A percentile compares a stretch with the other conserved stretches of the same genome.
Conservation (phyloP, 805 yeast species). For the Pichia membranifaciens region DNA sequence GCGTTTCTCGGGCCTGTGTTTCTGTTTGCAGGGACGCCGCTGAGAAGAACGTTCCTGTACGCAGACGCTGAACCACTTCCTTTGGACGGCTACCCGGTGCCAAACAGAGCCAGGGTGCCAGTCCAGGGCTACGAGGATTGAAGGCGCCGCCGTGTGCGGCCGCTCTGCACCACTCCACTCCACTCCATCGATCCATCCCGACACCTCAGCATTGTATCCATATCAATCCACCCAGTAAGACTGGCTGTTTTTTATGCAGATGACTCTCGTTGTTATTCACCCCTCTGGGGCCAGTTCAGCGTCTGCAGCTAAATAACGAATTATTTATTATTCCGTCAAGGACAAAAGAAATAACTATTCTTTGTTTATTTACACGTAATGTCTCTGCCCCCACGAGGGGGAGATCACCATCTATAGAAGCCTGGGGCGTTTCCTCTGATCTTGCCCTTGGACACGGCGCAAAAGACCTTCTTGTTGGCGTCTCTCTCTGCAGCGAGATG, state of each 20-base stretch:
- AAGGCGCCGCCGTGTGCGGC: background rate
- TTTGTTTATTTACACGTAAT: no score
- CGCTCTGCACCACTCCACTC: no score
- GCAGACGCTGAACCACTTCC: slow-evolving; percentile 66
- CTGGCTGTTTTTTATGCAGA: no score
- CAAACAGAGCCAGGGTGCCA: slow-evolving; percentile 45
- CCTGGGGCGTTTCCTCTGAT: slow-evolving; percentile 47
- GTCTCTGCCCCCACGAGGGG: no score
- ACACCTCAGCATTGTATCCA: no score
- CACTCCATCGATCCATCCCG: no score
- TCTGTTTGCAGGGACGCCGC: slow-evolving; percentile 52
- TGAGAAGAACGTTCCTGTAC: slow-evolving; percentile 64
- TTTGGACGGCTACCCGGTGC: slow-evolving; percentile 46
- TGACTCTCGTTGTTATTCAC: no score
- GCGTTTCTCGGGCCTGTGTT: slow-evolving; percentile 66
- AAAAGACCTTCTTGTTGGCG: slow-evolving; percentile 36
- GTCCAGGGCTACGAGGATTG: slow-evolving; percentile 54
- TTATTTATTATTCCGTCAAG: no score
- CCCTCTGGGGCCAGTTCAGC: no score
- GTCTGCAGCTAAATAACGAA: no score
- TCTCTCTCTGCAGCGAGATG: slow-evolving; percentile 32
- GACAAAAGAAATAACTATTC: no score
- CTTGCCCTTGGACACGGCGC: slow-evolving; percentile 39
- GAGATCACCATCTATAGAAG: slow-evolving; percentile 47
- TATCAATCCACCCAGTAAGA: no score